Evolutionary conservation across 345 rosid species (phyloP).

Genomic region (Microcos paniculata): DNA sequence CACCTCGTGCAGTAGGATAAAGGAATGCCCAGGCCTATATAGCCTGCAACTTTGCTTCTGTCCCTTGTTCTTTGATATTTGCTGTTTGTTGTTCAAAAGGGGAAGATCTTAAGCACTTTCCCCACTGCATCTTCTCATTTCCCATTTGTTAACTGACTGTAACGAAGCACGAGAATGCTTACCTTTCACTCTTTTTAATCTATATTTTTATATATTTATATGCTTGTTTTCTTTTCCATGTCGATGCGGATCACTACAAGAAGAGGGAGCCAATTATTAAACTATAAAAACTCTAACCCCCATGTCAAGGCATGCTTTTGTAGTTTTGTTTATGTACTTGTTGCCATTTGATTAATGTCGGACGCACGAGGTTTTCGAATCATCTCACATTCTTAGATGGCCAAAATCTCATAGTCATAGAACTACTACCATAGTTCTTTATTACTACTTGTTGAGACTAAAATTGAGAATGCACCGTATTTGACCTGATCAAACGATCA

Average conservation of each 20-base stretch:
- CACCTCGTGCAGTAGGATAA: no score
- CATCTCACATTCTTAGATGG: conserved; percentile 47
- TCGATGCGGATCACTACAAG: not conserved
- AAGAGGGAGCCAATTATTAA: not conserved
- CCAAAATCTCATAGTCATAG: not conserved
- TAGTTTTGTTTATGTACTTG: not conserved
- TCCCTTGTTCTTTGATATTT: conserved; percentile 7
- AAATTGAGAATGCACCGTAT: no score
- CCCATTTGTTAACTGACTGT: not conserved
- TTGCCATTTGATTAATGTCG: conserved; percentile 6
- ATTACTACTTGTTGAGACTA: no score
- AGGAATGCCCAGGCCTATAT: no score
- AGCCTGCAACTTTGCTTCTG: not conserved
- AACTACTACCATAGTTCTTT: no score
- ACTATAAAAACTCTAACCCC: not conserved
- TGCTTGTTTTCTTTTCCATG: not conserved
- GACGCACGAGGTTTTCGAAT: conserved; percentile 54
- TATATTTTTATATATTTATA: no score
- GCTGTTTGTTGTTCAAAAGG: conserved; percentile 11
- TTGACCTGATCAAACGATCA: no score
- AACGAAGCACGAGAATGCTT: conserved; percentile 2
- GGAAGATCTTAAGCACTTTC: conserved; percentile 13
- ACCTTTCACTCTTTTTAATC: not conserved
- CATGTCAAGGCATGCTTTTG: not conserved
- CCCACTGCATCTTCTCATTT: conserved; percentile 17